phyloP scores from a whole-genome alignment of 2,329 filamentous ascomycete species.

The Colletotrichum phormii region DNA sequence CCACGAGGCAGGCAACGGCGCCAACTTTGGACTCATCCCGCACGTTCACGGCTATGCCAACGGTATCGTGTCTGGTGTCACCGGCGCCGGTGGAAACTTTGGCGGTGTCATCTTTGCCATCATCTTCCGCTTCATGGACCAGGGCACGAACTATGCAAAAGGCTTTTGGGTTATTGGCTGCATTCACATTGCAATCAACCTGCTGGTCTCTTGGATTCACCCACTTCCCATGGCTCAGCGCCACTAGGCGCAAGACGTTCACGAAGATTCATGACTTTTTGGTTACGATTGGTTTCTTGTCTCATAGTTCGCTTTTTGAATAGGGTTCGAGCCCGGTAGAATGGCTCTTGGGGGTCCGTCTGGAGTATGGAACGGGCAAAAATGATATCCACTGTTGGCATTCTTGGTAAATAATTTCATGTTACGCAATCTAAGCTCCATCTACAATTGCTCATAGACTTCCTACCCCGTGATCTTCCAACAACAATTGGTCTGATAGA shows the following conservation, averaged over 20 bases:
- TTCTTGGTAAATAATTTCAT: not conserved
- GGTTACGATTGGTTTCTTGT: not conserved
- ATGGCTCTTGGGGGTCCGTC: not conserved
- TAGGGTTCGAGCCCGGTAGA: not conserved
- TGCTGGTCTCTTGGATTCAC: slow-evolving; percentile 68
- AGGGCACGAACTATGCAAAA: slow-evolving; percentile 73
- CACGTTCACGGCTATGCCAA: slow-evolving; percentile 89
- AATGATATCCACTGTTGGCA: slow-evolving; percentile 32
- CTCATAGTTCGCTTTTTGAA: not conserved
- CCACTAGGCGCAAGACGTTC: not conserved
- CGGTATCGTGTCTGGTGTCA: slow-evolving; percentile 79
- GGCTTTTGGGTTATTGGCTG: slow-evolving; percentile 86
- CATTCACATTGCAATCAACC: slow-evolving; percentile 77
- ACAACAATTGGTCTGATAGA: no score
- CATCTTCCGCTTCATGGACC: slow-evolving; percentile 78
- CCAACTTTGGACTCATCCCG: slow-evolving; percentile 87
- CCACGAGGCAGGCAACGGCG: slow-evolving; percentile 85
- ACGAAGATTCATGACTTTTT: not conserved
- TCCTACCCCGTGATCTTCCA: no score
- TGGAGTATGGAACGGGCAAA: slow-evolving; percentile 25
- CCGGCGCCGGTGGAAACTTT: slow-evolving; percentile 84
- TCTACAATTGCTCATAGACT: not conserved
- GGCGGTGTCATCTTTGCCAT: slow-evolving; percentile 88
- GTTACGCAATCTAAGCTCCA: not conserved
- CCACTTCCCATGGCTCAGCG: slow-evolving; percentile 65